These are phyloP conservation scores for Neoboletus brunneissimus DNA, from an alignment of 768 basidiomycete genomes.

Conservation along the genomic window DNA sequence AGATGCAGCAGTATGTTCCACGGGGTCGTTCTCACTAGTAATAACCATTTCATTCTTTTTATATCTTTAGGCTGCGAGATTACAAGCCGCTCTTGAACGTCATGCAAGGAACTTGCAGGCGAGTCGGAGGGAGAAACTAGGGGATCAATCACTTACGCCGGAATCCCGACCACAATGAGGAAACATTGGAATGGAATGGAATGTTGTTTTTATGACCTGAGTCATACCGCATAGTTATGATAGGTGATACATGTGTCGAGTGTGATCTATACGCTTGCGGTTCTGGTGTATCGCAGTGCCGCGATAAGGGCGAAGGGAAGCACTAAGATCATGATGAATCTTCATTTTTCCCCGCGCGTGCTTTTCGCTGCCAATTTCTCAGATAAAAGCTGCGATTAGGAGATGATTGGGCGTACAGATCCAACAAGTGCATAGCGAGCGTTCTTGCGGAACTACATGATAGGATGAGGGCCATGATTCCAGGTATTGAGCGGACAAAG, in stretches of 20 bases:
- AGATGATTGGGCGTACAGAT: constrained; percentile 51
- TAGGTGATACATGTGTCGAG: constrained; percentile 22
- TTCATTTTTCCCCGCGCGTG: constrained; percentile 58
- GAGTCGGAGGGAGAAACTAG: constrained; percentile 24
- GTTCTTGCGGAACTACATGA: constrained; percentile 77
- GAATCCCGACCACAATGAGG: constrained; percentile 12
- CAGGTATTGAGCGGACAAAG: not conserved
- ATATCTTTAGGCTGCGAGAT: constrained; percentile 56
- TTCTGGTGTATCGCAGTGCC: not conserved
- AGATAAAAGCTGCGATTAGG: not conserved
- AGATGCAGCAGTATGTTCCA: constrained; percentile 68
- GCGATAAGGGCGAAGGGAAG: not conserved
- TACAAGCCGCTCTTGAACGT: constrained; percentile 62
- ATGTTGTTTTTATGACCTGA: constrained; percentile 11
- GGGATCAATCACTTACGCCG: constrained; percentile 19
- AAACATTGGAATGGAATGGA: constrained; percentile 5
- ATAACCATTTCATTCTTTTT: not conserved
- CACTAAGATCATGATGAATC: constrained; percentile 36
- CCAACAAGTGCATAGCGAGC: constrained; percentile 68
- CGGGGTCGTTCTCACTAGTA: not conserved
- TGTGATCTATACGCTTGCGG: constrained; percentile 9
- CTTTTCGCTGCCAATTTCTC: constrained; percentile 50
- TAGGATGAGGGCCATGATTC: constrained; percentile 1
- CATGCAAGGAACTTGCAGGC: constrained; percentile 32
- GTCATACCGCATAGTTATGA: constrained; percentile 19